Conservation (phyloP, 306 rosid species). For the Rosa lucieae region DNA sequence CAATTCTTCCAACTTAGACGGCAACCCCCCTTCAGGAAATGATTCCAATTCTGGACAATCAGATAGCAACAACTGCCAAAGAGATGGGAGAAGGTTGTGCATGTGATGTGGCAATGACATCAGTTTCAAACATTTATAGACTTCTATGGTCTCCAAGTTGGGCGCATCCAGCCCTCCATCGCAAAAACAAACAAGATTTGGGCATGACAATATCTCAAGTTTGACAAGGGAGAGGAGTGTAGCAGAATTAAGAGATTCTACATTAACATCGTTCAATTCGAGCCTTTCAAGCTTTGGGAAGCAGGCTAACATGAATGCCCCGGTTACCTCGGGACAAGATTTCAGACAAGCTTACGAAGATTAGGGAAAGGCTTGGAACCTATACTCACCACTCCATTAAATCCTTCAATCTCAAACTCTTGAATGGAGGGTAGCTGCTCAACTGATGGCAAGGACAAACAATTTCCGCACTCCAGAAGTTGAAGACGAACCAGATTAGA, state of each 20-base stretch:
- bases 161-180: too few species aligned
- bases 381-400: neutral
- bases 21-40: slow-evolving; percentile 19
- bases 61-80: neutral
- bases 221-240: too few species aligned
- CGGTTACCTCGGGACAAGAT: neutral
- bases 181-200: too few species aligned
- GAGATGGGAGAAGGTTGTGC: slow-evolving; percentile 21
- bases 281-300: neutral
- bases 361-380: neutral
- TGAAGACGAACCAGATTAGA: neutral
- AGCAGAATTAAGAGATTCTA: neutral
- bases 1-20: neutral
- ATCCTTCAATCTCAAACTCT: neutral
- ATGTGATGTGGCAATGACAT: neutral
- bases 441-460: neutral
- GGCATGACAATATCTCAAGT: too few species aligned
- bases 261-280: neutral
- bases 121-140: neutral
- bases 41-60: slow-evolving; percentile 26
- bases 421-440: slow-evolving; percentile 25
- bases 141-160: neutral
- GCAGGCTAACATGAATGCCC: neutral
- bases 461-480: neutral
- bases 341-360: neutral